Percentiles rank a stretch among this genome's conserved stretches.
These are phyloP conservation scores for Trichophaea hybrida DNA, from an alignment of 2,329 filamentous ascomycete genomes.

Conservation along the genomic window DNA sequence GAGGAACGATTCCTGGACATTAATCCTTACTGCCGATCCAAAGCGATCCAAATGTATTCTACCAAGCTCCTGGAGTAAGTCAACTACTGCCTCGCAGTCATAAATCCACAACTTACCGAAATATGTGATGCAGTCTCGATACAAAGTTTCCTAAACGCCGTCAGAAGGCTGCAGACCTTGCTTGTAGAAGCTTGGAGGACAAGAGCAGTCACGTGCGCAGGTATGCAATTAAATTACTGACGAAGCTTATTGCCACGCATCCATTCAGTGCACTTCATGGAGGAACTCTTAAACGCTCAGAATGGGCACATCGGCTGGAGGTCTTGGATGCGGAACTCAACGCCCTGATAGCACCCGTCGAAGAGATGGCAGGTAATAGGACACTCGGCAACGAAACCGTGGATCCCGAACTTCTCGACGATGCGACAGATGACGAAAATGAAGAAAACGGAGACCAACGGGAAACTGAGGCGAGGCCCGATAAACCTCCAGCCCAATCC, in stretches of 20 bases:
- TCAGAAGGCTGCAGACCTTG: constrained; percentile 74
- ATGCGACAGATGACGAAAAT: constrained; percentile 64
- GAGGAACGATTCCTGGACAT: constrained; percentile 93
- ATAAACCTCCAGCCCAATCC: constrained; percentile 28
- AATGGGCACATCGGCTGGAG: constrained; percentile 72
- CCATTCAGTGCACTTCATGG: constrained; percentile 88
- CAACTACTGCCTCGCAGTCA: background rate
- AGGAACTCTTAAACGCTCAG: constrained; percentile 65
- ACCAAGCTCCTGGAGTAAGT: constrained; percentile 56
- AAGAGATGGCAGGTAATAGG: constrained; percentile 38
- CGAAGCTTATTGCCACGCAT: constrained; percentile 79
- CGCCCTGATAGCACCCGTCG: constrained; percentile 56
- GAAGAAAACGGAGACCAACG: constrained; percentile 63
- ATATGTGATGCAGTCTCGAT: constrained; percentile 41
- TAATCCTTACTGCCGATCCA: constrained; percentile 88
- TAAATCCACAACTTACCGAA: background rate
- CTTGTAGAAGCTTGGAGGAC: constrained; percentile 80
- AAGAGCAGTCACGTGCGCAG: constrained; percentile 95
- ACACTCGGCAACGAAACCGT: constrained; percentile 51
- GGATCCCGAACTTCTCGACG: constrained; percentile 67
- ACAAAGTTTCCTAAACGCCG: constrained; percentile 89
- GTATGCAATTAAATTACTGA: constrained; percentile 86
- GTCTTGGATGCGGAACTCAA: constrained; percentile 71
- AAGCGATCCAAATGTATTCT: constrained; percentile 83
- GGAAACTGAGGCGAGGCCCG: constrained; percentile 38